Base-by-base conservation (phyloP, 2,329 filamentous ascomycete genomes). In the Penicillium brasilianum region DNA sequence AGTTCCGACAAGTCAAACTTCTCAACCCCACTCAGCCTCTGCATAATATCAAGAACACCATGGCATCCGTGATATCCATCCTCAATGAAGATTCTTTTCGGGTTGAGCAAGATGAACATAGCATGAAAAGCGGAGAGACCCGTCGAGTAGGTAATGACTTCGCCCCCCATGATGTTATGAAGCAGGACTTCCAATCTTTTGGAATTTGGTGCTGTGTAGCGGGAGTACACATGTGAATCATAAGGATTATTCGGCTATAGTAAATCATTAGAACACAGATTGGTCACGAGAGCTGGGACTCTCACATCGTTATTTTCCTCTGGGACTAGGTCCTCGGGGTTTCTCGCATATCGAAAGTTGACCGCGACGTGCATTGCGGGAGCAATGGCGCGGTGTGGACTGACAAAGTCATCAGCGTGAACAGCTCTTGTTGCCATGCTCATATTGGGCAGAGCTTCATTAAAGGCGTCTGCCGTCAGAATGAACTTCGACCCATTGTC, bases 51-150 rank as follows among this genome's bases (percentile, higher is more conserved):
- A 68, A 97, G 85, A 30, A 97, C 90, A 63, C 91, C 92, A 75
- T 97, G 92, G 77, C 91, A 96, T 62, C 94, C 94, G 78, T 98
- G 94, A 79, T 98, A 98, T 39, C 93, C 93, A 9, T 84, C 87
- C 34, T 88, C 88, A 63, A 97, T 92, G 63, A 92, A 90, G 57
- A 98, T 86, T 59, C 89, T 88, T 66, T 87, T 87, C 1, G 94
- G 94, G 75, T 95, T 92, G 8, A 96, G 78, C 70, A 88, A 88
- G 18, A 93, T 87, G 2, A 97, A 83, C 62, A 96, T 81, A 14
- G 92, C 93, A 77, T 97, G 91, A 80, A 97, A 93, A 18, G 93
- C 91, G 7, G 91, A 85, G 16, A 98, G 86, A 3, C 94, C 94
- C 4, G 91, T 95, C 28, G 87, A 80, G 79, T 97, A 98, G 49